Evolutionary conservation across 306 rosid species (phyloP).

Genomic region (Castanospermum australe): DNA sequence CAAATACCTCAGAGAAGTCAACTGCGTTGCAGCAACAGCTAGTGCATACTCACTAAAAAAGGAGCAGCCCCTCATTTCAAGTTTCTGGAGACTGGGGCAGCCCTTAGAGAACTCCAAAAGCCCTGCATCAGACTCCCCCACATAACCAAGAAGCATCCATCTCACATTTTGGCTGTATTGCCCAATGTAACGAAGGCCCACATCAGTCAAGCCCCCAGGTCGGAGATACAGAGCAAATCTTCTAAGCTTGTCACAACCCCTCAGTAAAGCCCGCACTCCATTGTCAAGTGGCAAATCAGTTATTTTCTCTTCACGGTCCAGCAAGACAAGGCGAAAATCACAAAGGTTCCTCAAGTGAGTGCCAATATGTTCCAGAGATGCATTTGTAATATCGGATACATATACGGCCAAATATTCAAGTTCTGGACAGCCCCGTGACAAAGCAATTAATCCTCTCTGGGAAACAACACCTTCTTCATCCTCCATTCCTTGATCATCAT

Average conservation of each 20-base stretch:
- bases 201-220: constrained; percentile 77
- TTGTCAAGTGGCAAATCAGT: constrained; percentile 92
- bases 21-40: constrained; percentile 63
- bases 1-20: constrained; percentile 73
- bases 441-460: constrained; percentile 84
- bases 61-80: constrained; percentile 92
- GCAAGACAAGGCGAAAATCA: constrained; percentile 92
- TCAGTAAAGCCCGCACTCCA: constrained; percentile 81
- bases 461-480: constrained; percentile 91
- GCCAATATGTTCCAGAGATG: constrained; percentile 70
- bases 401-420: constrained; percentile 87
- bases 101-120: constrained; percentile 77
- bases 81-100: constrained; percentile 89
- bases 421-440: constrained; percentile 88
- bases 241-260: constrained; percentile 79
- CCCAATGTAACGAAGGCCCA: constrained; percentile 81
- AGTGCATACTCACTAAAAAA: constrained; percentile 89
- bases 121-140: constrained; percentile 84
- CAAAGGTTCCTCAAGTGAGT: constrained; percentile 68
- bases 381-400: constrained; percentile 85
- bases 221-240: constrained; percentile 92
- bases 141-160: constrained; percentile 97
- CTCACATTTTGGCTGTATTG: constrained; percentile 81
- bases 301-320: constrained; percentile 71
- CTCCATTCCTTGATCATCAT: constrained; percentile 87